Conservation (phyloP, 2,329 filamentous ascomycete species). For the Epichloe coenophiala region DNA sequence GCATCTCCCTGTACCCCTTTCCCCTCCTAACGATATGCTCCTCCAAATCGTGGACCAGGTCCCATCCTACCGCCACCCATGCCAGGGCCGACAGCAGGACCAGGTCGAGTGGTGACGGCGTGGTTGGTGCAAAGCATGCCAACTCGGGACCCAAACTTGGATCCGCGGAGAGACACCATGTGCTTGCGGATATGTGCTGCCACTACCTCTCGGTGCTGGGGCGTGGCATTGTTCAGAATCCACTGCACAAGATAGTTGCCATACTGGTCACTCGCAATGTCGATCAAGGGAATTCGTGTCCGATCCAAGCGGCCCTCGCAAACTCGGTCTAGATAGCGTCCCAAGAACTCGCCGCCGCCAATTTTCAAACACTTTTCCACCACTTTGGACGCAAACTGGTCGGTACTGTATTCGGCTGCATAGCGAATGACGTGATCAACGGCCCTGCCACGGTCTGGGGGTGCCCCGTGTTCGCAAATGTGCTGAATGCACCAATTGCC, state of each 20-base stretch:
- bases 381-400: constrained; percentile 97
- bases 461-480: constrained; percentile 90
- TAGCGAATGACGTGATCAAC: constrained; percentile 92
- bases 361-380: constrained; percentile 99
- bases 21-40: constrained; percentile 37
- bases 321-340: constrained; percentile 84
- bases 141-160: constrained; percentile 95
- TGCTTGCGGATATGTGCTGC: constrained; percentile 94
- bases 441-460: constrained; percentile 86
- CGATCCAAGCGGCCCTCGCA: constrained; percentile 84
- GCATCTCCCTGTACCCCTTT: not conserved
- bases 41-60: constrained; percentile 43
- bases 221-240: constrained; percentile 77
- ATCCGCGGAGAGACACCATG: constrained; percentile 96
- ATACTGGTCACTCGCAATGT: constrained; percentile 97
- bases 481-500: constrained; percentile 99
- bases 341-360: constrained; percentile 76
- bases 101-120: constrained; percentile 74
- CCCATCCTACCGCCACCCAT: constrained; percentile 41
- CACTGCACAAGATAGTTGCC: constrained; percentile 98
- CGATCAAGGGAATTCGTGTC: constrained; percentile 90
- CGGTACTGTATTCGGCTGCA: constrained; percentile 93
- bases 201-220: constrained; percentile 85
- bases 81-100: constrained; percentile 61
- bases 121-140: constrained; percentile 99